These are phyloP conservation scores for Euphrasia confusa DNA, from an alignment of 257 asterid species.

Conservation along the genomic window DNA sequence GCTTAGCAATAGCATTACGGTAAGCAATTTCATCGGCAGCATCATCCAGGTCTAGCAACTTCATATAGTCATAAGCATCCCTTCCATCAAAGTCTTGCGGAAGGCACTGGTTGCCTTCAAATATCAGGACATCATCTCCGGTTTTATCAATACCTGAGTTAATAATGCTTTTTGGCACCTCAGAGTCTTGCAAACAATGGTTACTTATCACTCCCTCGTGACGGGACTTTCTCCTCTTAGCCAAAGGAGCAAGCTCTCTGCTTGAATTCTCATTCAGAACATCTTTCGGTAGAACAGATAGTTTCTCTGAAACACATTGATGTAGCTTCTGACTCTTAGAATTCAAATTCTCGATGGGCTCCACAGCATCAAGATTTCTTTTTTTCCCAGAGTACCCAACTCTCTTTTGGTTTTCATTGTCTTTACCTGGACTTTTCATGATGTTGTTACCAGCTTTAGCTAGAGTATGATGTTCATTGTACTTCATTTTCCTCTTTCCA, in stretches of 20 bases:
- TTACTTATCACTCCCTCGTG: conserved; percentile 25
- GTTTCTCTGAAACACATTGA: conserved; percentile 34
- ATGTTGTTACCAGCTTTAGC: conserved; percentile 36
- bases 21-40: conserved; percentile 55
- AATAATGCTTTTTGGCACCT: no score
- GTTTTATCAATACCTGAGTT: no score
- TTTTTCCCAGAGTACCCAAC: conserved; percentile 34
- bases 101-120: no score
- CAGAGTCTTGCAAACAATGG: background rate
- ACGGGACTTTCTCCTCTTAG: conserved; percentile 62
- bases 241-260: conserved; percentile 34
- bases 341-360: conserved; percentile 38
- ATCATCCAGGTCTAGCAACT: conserved; percentile 67
- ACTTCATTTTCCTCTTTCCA: conserved; percentile 21
- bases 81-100: conserved; percentile 25
- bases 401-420: conserved; percentile 25
- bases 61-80: conserved; percentile 43
- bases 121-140: no score
- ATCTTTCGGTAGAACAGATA: conserved; percentile 32
- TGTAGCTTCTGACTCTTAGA: background rate
- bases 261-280: conserved; percentile 29
- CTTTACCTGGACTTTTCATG: conserved; percentile 27
- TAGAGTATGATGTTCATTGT: conserved; percentile 19
- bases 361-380: conserved; percentile 39
- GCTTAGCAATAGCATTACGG: conserved; percentile 57